Percentiles rank a stretch among this genome's conserved stretches.
These are phyloP conservation scores for Zygotorulaspora florentina DNA, from an alignment of 805 yeast species.

Conservation along the genomic window DNA sequence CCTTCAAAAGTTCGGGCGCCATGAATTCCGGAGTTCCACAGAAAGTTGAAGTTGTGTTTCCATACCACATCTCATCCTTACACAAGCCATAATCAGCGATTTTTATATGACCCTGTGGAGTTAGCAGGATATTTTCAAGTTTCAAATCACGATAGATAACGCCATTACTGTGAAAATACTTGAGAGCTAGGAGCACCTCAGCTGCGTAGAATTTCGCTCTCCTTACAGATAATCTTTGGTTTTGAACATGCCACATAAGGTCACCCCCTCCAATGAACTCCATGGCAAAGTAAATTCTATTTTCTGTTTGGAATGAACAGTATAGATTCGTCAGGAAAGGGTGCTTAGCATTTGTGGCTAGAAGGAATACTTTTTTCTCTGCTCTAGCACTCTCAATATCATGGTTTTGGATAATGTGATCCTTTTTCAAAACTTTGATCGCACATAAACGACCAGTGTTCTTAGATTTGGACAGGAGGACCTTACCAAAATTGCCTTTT, in stretches of 20 bases:
- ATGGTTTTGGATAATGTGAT: slow-evolving; percentile 89
- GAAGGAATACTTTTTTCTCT: slow-evolving; percentile 83
- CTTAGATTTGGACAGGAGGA: slow-evolving; percentile 92
- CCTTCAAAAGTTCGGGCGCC: slow-evolving; percentile 97
- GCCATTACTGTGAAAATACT: slow-evolving; percentile 92
- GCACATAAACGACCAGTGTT: slow-evolving; percentile 82
- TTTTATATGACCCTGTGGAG: slow-evolving; percentile 90
- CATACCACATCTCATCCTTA: slow-evolving; percentile 86
- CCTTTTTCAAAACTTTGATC: slow-evolving; percentile 93
- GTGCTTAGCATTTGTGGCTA: slow-evolving; percentile 82
- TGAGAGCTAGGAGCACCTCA: slow-evolving; percentile 85
- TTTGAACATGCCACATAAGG: slow-evolving; percentile 98
- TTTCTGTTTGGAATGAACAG: slow-evolving; percentile 97
- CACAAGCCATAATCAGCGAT: slow-evolving; percentile 97
- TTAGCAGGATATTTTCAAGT: slow-evolving; percentile 85
- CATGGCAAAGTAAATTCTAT: slow-evolving; percentile 96
- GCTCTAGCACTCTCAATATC: slow-evolving; percentile 94
- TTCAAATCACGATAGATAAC: slow-evolving; percentile 95
- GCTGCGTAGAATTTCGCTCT: slow-evolving; percentile 98
- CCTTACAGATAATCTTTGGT: slow-evolving; percentile 78
- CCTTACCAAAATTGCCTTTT: slow-evolving; percentile 98
- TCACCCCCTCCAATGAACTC: slow-evolving; percentile 98
- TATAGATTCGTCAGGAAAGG: slow-evolving; percentile 88
- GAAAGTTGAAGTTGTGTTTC: slow-evolving; percentile 84
- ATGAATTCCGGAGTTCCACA: slow-evolving; percentile 99